phyloP scores from a whole-genome alignment of 2,329 filamentous ascomycete species.

The Fusarium oxysporum region DNA sequence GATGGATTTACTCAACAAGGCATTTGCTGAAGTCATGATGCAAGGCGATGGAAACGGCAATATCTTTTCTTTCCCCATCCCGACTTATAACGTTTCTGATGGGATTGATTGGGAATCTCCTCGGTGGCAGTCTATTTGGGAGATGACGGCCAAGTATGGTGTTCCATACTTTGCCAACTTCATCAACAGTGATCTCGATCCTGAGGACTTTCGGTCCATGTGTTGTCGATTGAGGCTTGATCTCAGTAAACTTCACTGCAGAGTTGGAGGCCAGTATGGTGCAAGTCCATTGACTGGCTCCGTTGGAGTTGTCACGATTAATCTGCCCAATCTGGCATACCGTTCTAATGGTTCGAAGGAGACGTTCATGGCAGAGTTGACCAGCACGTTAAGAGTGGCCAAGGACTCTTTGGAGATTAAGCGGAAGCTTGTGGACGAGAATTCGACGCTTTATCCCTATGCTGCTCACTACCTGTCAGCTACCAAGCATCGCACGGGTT shows the following conservation, averaged over 20 bases:
- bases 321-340: slow-evolving; percentile 38
- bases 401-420: slow-evolving; percentile 42
- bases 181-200: slow-evolving; percentile 41
- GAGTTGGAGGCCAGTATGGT: slow-evolving; percentile 40
- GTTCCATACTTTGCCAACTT: slow-evolving; percentile 45
- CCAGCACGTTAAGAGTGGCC: slow-evolving; percentile 23
- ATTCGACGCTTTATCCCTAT: slow-evolving; percentile 34
- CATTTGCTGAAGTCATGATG: slow-evolving; percentile 43
- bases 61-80: slow-evolving; percentile 42
- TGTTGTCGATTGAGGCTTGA: slow-evolving; percentile 41
- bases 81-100: slow-evolving; percentile 39
- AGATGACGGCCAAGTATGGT: slow-evolving; percentile 44
- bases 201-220: slow-evolving; percentile 43
- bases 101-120: slow-evolving; percentile 42
- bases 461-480: slow-evolving; percentile 35
- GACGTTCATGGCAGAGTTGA: slow-evolving; percentile 24
- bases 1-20: slow-evolving; percentile 43
- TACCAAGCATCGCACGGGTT: slow-evolving; percentile 39
- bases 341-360: slow-evolving; percentile 21
- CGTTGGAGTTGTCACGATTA: slow-evolving; percentile 39
- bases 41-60: slow-evolving; percentile 42
- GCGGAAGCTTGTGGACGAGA: slow-evolving; percentile 30
- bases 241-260: slow-evolving; percentile 40
- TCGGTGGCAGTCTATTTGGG: slow-evolving; percentile 41
- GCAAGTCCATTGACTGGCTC: slow-evolving; percentile 40